These are phyloP conservation scores for Cicer arietinum DNA, from an alignment of 306 rosid genomes.

Conservation along the genomic window DNA sequence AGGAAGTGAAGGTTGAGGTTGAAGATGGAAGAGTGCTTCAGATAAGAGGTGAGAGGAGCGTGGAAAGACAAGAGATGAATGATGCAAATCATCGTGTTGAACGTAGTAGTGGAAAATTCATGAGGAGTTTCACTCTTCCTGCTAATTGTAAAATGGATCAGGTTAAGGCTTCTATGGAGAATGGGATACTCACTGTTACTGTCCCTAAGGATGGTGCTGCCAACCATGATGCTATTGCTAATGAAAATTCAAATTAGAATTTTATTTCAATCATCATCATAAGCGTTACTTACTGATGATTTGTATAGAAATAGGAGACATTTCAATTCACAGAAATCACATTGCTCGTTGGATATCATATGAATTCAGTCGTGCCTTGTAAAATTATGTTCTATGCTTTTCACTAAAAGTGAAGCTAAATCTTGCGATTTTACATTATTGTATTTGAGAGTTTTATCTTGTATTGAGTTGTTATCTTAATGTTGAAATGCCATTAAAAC, in stretches of 20 bases:
- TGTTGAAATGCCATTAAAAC: neutral
- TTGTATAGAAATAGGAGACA: neutral
- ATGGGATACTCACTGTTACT: constrained; percentile 51
- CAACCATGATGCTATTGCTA: neutral
- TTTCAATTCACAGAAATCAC: neutral
- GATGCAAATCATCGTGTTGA: constrained; percentile 25
- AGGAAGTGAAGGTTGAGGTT: constrained; percentile 46
- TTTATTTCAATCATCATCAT: neutral
- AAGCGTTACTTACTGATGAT: neutral
- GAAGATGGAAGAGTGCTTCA: constrained; percentile 49
- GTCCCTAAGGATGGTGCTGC: constrained; percentile 26
- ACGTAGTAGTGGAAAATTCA: constrained; percentile 41
- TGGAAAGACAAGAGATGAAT: constrained; percentile 18
- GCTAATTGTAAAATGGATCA: constrained; percentile 40
- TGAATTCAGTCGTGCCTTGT: neutral
- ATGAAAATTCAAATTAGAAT: neutral
- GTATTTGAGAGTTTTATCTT: neutral
- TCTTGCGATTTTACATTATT: neutral
- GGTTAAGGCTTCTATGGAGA: constrained; percentile 42
- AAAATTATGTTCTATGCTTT: neutral
- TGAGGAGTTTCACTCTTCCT: constrained; percentile 47
- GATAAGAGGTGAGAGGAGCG: constrained; percentile 44
- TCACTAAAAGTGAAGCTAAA: neutral
- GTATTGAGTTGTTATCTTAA: neutral
- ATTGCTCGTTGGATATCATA: neutral